These are phyloP conservation scores for Clarireedia monteithiana DNA, from an alignment of 2,329 filamentous ascomycete species.

Conservation along the genomic window DNA sequence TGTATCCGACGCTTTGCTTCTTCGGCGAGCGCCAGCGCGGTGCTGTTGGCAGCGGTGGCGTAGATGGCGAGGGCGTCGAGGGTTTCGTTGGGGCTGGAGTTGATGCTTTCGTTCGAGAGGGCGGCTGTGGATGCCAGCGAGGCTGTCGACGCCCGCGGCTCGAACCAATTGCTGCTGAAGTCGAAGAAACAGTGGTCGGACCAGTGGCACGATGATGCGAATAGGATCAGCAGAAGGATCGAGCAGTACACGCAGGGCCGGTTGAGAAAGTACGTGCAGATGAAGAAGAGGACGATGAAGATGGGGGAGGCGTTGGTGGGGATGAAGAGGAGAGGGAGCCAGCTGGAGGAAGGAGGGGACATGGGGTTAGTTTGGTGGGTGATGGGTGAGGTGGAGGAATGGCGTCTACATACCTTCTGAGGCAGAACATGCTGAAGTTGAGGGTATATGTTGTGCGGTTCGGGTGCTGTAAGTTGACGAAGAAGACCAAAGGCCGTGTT, in stretches of 20 bases:
- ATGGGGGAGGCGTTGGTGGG: slow-evolving; percentile 77
- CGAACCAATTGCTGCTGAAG: slow-evolving; percentile 85
- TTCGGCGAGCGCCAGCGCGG: slow-evolving; percentile 59
- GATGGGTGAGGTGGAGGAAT: not conserved
- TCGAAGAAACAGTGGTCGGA: slow-evolving; percentile 89
- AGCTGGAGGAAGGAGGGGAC: slow-evolving; percentile 41
- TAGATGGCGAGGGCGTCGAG: slow-evolving; percentile 31
- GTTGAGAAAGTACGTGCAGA: slow-evolving; percentile 92
- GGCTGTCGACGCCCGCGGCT: slow-evolving; percentile 47
- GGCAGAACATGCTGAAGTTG: slow-evolving; percentile 46
- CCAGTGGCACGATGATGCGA: slow-evolving; percentile 86
- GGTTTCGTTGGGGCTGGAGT: slow-evolving; percentile 23
- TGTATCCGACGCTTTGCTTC: slow-evolving; percentile 44
- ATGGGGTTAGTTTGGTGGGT: not conserved
- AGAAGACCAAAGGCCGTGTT: slow-evolving; percentile 5
- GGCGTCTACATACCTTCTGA: slow-evolving; percentile 43
- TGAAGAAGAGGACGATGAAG: slow-evolving; percentile 83
- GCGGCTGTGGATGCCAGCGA: slow-evolving; percentile 18
- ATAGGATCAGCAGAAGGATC: slow-evolving; percentile 87
- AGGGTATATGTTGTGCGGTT: no score
- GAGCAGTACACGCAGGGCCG: slow-evolving; percentile 97
- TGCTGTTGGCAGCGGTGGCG: slow-evolving; percentile 52
- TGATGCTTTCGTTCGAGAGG: slow-evolving; percentile 18
- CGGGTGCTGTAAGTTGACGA: not conserved
- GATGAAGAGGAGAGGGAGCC: slow-evolving; percentile 82